A percentile compares a stretch with the other conserved stretches of the same genome.
These are phyloP conservation scores for Phytophthora meadii DNA, from an alignment of 352 stramenopile species.

Conservation along the genomic window DNA sequence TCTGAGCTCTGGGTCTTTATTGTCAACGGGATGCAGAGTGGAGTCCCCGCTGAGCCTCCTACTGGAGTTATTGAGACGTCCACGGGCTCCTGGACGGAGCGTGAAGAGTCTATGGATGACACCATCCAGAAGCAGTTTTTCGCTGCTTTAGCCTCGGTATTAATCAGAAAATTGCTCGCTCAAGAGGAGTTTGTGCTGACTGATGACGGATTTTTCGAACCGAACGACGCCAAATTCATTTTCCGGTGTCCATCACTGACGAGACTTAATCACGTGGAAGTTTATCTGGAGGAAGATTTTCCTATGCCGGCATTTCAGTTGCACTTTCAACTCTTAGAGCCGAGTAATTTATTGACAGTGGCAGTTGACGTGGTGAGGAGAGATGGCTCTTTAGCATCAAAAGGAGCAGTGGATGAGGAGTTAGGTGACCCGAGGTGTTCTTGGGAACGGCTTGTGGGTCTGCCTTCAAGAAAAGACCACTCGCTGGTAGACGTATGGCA, in stretches of 20 bases:
- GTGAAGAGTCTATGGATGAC: conserved; percentile 12
- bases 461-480: conserved; percentile 61
- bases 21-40: conserved; percentile 44
- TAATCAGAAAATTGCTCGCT: conserved; percentile 39
- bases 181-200: conserved; percentile 53
- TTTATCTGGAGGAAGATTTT: conserved; percentile 67
- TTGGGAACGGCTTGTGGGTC: conserved; percentile 67
- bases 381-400: conserved; percentile 19
- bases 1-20: conserved; percentile 62
- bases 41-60: conserved; percentile 37
- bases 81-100: conserved; percentile 26
- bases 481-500: conserved; percentile 85
- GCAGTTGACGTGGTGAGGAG: conserved; percentile 52
- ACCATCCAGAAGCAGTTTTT: conserved; percentile 52
- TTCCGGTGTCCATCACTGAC: conserved; percentile 66
- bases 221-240: conserved; percentile 68
- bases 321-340: conserved; percentile 55
- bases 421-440: conserved; percentile 49
- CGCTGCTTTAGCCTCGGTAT: conserved; percentile 39
- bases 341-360: conserved; percentile 55
- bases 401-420: conserved; percentile 24
- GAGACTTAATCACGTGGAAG: conserved; percentile 65
- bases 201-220: conserved; percentile 44
- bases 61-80: conserved; percentile 36
- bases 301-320: conserved; percentile 53